phyloP scores from a whole-genome alignment of 169 alveolate species.

The Cyclospora cayetanensis region DNA sequence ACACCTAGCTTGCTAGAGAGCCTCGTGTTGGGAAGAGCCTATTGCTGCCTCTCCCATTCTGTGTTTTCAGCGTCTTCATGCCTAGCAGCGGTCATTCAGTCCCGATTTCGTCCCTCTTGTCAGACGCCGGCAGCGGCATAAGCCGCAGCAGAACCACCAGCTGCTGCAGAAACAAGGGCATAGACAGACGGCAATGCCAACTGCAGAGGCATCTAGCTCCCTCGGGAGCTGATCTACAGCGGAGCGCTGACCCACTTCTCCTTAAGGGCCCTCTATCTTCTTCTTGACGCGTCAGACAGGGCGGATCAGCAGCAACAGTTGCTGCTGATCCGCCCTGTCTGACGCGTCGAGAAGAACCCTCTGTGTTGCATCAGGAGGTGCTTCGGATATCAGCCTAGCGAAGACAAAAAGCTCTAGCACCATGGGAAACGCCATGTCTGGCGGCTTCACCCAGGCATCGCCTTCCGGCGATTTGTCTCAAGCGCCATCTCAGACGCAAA shows the following conservation, averaged over 20 bases:
- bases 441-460: neutral
- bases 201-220: neutral
- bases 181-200: no score
- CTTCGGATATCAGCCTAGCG: neutral
- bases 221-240: neutral
- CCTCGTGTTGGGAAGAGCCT: no score
- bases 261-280: neutral
- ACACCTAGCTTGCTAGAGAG: no score
- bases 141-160: no score
- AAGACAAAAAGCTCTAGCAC: neutral
- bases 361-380: neutral
- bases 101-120: neutral
- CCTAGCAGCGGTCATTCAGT: neutral
- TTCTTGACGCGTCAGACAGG: no score
- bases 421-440: conserved; percentile 35
- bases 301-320: conserved; percentile 42
- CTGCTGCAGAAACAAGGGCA: neutral
- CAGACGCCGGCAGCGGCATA: no score
- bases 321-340: neutral
- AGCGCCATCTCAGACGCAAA: neutral
- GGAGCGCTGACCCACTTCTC: neutral
- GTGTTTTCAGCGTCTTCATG: no score
- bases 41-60: no score
- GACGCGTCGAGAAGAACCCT: no score
- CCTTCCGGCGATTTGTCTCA: neutral